Base-by-base conservation (phyloP, 225 moss, liverwort and hornwort species). In the Lunularia cruciata region DNA sequence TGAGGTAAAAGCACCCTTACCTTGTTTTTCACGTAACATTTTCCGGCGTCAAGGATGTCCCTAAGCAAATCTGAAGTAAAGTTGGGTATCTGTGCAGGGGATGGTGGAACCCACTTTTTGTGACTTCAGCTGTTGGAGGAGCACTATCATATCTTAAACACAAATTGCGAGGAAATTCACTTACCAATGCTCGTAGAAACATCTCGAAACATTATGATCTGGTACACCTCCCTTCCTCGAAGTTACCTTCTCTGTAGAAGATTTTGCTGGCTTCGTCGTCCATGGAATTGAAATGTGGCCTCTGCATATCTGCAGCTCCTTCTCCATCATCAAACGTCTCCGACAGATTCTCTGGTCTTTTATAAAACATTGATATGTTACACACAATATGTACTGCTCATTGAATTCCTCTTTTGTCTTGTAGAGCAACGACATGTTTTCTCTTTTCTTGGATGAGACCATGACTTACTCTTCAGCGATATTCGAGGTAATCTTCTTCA, bases 391-490 rank as follows among this genome's bases (percentile, higher is more conserved):
- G n/a, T n/a, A n/a, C n/a, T n/a, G n/a, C n/a, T n/a, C n/a, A n/a
- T n/a, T n/a, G n/a, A n/a, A n/a, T n/a, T n/a, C n/a, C 33, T 18
- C 18, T 36, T 33, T 14, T 69, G 14, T 51, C 54, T 5, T 63
- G 67, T 79, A 94, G 94, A 89, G 96, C 81, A 96, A 96, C 75
- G 87, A 88, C 28, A 63, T 88, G 65, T 85, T 88, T 48, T 40
- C 83, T 8, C 64, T 79, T 57, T 90, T 96, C 82, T 58, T 96
- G 69, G 96, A 96, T 52, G 86, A 85, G 49, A 90, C 83, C 35
- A 96, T 96, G 96, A 89, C 89, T 0, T 96, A 96, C 71, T 96
- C 96, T 1, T 92, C 87, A 47, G 96, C 90, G 61, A 88, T 96
- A 47, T 96, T 96, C 68, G 81, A 86, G 88, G 94, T 94, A 76